Conservation (phyloP, 371 early-diverging fungal genomes). For the Rhizopus sp. region DNA sequence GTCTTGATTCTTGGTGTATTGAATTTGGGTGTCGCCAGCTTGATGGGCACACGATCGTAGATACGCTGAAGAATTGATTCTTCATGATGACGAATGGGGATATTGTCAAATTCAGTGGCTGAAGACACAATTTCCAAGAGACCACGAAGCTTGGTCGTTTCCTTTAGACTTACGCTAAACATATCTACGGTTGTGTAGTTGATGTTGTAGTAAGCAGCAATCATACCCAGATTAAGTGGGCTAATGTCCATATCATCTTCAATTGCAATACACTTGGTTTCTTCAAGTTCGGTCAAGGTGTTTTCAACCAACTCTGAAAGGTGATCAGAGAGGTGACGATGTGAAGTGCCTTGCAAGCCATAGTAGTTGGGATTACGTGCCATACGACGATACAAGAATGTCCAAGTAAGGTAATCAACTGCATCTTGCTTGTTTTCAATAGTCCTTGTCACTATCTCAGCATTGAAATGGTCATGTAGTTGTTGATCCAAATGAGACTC, state of each 20-base stretch:
- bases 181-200: conserved; percentile 92
- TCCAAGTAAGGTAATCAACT: conserved; percentile 97
- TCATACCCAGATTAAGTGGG: conserved; percentile 95
- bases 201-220: conserved; percentile 96
- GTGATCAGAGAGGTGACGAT: conserved; percentile 88
- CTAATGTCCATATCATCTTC: conserved; percentile 85
- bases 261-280: conserved; percentile 86
- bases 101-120: conserved; percentile 88
- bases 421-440: conserved; percentile 98
- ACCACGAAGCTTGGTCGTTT: conserved; percentile 86
- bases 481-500: conserved; percentile 91
- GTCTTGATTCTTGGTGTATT: conserved; percentile 89
- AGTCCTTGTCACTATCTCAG: conserved; percentile 92
- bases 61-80: conserved; percentile 74
- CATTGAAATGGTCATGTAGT: conserved; percentile 94
- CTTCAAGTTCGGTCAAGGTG: conserved; percentile 82
- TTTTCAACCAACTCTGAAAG: conserved; percentile 94
- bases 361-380: conserved; percentile 97
- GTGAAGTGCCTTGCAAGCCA: conserved; percentile 82
- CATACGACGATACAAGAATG: conserved; percentile 94
- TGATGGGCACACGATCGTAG: conserved; percentile 81
- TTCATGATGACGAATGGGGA: conserved; percentile 95
- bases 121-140: conserved; percentile 90
- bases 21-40: conserved; percentile 64
- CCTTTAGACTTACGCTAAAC: conserved; percentile 84